A percentile compares a stretch with the other conserved stretches of the same genome.
Evolutionary conservation across 371 early-diverging fungal genomes (phyloP).

Genomic region (Circinella minor): DNA sequence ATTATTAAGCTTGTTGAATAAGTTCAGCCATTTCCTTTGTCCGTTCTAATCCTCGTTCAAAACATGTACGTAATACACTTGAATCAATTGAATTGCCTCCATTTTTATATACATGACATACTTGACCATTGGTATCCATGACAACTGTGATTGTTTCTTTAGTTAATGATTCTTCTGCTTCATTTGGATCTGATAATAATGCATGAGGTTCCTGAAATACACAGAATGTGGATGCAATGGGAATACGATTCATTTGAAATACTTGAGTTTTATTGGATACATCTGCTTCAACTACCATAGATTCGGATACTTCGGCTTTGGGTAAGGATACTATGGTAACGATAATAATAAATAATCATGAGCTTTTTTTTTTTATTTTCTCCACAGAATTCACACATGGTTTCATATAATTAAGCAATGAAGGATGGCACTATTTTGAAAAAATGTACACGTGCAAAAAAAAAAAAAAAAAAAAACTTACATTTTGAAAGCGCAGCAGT

Average conservation of each 20-base stretch:
- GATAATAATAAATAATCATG: no score
- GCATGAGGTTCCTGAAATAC: constrained; percentile 62
- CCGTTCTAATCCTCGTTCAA: constrained; percentile 50
- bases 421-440: no score
- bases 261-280: constrained; percentile 48
- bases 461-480: constrained; percentile 30
- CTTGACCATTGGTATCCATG: constrained; percentile 59
- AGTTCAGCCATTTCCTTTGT: constrained; percentile 39
- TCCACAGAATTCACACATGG: no score
- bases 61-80: constrained; percentile 44
- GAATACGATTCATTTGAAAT: constrained; percentile 49
- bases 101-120: constrained; percentile 59
- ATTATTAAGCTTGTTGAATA: background rate
- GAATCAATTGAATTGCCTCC: constrained; percentile 51
- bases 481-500: constrained; percentile 73
- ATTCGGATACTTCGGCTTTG: constrained; percentile 58
- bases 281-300: constrained; percentile 68
- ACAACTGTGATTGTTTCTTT: constrained; percentile 64
- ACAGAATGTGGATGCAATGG: constrained; percentile 70
- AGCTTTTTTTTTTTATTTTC: no score
- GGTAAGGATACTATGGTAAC: constrained; percentile 64
- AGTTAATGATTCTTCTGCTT: constrained; percentile 71
- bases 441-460: background rate
- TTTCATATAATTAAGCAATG: no score
- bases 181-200: constrained; percentile 76